Evolutionary conservation across 2,329 filamentous ascomycete species (phyloP).

Genomic region (Tolypocladium sp.): DNA sequence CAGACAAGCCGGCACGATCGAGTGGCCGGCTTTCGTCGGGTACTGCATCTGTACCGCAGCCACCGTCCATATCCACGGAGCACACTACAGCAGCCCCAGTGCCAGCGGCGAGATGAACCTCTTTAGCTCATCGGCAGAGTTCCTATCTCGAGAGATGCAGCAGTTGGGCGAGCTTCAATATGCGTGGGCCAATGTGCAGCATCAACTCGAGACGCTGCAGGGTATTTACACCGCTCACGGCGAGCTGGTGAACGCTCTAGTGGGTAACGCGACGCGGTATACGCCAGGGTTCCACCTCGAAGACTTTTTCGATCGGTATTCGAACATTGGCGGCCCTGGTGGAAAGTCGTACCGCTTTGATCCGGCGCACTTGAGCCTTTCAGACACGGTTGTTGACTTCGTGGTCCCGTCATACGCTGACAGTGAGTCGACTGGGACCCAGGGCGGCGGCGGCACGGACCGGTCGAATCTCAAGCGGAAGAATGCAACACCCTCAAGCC

Average conservation of each 20-base stretch:
- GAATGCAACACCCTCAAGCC: not conserved
- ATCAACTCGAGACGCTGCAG: conserved; percentile 72
- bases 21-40: conserved; percentile 80
- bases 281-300: conserved; percentile 76
- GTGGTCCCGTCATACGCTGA: conserved; percentile 45
- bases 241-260: conserved; percentile 66
- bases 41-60: conserved; percentile 82
- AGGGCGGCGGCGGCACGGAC: conserved; percentile 17
- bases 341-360: conserved; percentile 59
- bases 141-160: conserved; percentile 69
- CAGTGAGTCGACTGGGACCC: conserved; percentile 37
- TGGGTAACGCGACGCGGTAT: conserved; percentile 58
- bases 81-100: conserved; percentile 58
- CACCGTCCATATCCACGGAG: conserved; percentile 80
- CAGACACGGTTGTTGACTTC: conserved; percentile 55
- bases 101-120: conserved; percentile 48
- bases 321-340: conserved; percentile 44
- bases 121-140: conserved; percentile 55
- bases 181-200: conserved; percentile 68
- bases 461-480: conserved; percentile 16
- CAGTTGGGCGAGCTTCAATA: conserved; percentile 67
- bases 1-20: conserved; percentile 62
- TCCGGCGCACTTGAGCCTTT: conserved; percentile 62
- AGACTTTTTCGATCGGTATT: conserved; percentile 79
- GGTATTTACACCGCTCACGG: conserved; percentile 69